Evolutionary conservation across 495 filamentous ascomycete genomes (phyloP).

Genomic region (Cudoniella acicularis): DNA sequence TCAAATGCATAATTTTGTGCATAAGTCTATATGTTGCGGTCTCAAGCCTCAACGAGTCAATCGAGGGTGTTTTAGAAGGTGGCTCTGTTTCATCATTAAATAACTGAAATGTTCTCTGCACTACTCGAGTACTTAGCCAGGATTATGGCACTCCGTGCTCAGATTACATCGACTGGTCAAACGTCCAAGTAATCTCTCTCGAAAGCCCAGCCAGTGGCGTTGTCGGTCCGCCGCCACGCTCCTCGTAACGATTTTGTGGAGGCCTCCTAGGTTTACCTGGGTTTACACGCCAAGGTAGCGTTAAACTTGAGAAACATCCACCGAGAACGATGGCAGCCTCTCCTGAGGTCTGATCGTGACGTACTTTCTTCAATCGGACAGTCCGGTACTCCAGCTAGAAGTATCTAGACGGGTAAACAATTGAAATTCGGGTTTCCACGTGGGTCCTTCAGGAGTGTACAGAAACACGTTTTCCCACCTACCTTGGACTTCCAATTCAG

Average conservation of each 20-base stretch:
- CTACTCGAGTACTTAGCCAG: neutral
- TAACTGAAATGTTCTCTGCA: too few relatives aligned
- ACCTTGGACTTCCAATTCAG: neutral
- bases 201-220: neutral
- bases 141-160: neutral
- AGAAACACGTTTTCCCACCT: neutral
- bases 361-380: neutral
- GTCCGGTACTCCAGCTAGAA: neutral
- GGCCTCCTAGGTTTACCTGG: neutral
- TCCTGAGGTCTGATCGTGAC: neutral
- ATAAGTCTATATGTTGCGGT: too few relatives aligned
- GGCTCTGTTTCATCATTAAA: too few relatives aligned
- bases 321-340: neutral
- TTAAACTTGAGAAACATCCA: neutral
- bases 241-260: neutral
- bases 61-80: too few relatives aligned
- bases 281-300: neutral
- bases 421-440: neutral
- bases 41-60: too few relatives aligned
- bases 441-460: neutral
- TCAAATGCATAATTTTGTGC: neutral
- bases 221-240: neutral
- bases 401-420: neutral
- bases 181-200: neutral
- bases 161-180: too few relatives aligned